Conservation (phyloP, 345 rosid species). For the Mallotus nudiflorus region DNA sequence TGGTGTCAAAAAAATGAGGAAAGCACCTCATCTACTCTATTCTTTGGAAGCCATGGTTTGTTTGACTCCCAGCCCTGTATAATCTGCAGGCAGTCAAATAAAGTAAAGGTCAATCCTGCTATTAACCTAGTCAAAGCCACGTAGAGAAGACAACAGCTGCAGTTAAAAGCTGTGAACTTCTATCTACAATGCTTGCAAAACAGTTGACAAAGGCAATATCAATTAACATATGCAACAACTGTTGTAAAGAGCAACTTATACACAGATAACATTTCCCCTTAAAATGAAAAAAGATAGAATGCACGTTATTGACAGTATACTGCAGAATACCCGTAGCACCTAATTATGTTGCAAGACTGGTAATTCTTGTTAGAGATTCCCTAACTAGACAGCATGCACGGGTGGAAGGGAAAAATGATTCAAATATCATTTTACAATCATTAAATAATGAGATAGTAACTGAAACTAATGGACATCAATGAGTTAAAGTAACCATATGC, state of each 20-base stretch:
- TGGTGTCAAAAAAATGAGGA: constrained; percentile 4
- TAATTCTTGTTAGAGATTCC: not conserved
- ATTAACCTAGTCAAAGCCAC: not conserved
- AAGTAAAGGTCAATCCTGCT: constrained; percentile 12
- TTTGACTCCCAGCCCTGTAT: constrained; percentile 63
- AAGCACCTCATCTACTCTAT: constrained; percentile 67
- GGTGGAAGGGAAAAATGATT: not conserved
- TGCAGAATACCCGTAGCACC: not conserved
- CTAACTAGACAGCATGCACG: not conserved
- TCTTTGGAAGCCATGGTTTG: constrained; percentile 92
- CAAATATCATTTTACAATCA: not conserved
- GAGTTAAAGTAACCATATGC: too few species aligned
- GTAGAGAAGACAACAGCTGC: not conserved
- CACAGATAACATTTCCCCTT: too few species aligned
- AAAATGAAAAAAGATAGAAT: too few species aligned
- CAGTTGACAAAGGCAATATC: not conserved
- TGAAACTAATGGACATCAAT: too few species aligned
- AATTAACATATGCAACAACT: not conserved
- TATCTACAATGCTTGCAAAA: not conserved
- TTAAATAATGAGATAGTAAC: too few species aligned
- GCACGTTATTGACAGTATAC: not conserved
- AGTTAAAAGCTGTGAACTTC: not conserved
- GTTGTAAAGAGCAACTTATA: not conserved
- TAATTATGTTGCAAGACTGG: not conserved
- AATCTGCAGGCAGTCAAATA: constrained; percentile 43